Evolutionary conservation across 2,329 filamentous ascomycete genomes (phyloP), one percentile per base, ranked within the genome.

Genomic region (Didymella exigua): DNA sequence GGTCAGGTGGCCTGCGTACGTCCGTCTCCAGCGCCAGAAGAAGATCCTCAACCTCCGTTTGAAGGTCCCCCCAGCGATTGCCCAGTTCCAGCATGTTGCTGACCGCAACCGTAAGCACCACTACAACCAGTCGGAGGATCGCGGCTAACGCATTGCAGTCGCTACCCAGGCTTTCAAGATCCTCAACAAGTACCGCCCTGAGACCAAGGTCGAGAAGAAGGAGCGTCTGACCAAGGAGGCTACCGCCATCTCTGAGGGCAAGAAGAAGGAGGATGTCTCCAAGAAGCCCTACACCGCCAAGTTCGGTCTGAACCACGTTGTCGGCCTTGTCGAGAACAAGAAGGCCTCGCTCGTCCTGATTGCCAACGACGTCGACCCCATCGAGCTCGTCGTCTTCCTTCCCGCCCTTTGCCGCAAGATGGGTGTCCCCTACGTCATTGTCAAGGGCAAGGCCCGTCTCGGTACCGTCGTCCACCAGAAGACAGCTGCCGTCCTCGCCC

Each of bases 261-360:
- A 98, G 90, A 99, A 98, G 90, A 98, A 98, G 90, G 96, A 99
- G 87, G 71, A 73, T 75, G 93, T 96, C 78, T 91, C 87, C 89
- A 98, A 98, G 91, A 99, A 99, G 90, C 95, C 95, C 76, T 99
- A 97, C 83, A 84, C 89, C 69, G 93, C 95, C 86, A 99, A 99
- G 89, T 99, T 97, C 83, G 95, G 95, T 84, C 89, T 99, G 75
- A 99, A 99, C 89, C 95, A 99, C 86, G 95, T 99, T 56, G 75
- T 77, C 54, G 75, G 73, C 52, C 73, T 77, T 48, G 71, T 77
- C 54, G 75, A 77, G 89, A 97, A 97, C 87, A 99, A 99, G 91
- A 99, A 99, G 89, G 93, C 95, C 68, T 88, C 91, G 63, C 87
- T 99, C 67, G 96, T 99, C 77, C 88, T 99, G 72, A 99, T 99